Base-by-base conservation (phyloP, 345 rosid species). In the Citrus mangshanensis region DNA sequence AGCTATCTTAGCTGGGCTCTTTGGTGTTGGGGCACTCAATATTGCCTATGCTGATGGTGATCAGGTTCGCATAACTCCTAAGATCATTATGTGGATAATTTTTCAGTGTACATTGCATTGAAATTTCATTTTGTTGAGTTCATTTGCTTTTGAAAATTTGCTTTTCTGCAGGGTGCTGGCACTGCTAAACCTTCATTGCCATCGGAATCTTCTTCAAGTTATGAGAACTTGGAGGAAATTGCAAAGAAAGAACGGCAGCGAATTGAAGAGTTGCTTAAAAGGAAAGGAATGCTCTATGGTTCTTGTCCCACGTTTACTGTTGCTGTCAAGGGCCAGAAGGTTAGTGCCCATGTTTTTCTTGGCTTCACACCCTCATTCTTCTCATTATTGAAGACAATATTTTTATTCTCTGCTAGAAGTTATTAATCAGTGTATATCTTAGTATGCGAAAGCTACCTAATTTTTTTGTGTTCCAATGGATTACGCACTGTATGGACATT, bases 251-350 rank as follows among this genome's bases (percentile, higher is more conserved):
- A 91, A 82, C 89, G 92, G 40, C 76, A 59, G 63, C 89, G 97
- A 42, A 84, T 95, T 32, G 93, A 91, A 85, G 87, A 90, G 66
- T 81, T 73, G 32, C 87, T 95, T 77, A 82, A 58, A 78, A 82
- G 75, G 34, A 95, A 90, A 89, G 95, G 93, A 84, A 35, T 84
- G 68, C 83, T 42, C 21, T 14, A 73, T 75, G 91, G 95, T 76
- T 83, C 88, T 82, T 90, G 80, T 84, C 99, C 99, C 35, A 88
- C 86, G 63, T 92, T 92, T 72, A 85, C 84, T 58, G 88, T 95
- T 55, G 89, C 92, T 68, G 92, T 91, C 78, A 95, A 91, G 85
- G 98, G 98, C 75, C 97, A 90, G 89, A 93, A 91, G 98, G 99
- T 94, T 81, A 30, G 75, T 72, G 25, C 72, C 22, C 9, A 68